Evolutionary conservation across 805 yeast genomes (phyloP), one percentile per base, ranked within the genome.

Genomic region (Barnettozyma sp.): DNA sequence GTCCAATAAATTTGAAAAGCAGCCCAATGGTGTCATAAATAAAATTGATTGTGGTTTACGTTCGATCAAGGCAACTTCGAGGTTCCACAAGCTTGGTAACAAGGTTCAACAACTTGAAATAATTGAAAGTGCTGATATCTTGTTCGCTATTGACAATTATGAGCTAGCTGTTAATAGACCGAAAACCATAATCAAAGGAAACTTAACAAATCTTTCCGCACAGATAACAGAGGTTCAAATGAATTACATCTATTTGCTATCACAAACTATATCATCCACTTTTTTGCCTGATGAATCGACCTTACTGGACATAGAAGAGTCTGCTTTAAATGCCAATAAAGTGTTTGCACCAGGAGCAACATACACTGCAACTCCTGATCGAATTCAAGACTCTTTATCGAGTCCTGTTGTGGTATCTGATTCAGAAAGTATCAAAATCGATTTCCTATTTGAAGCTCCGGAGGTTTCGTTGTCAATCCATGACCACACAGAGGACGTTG

Each of bases 221-320:
- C 65, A 70, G 20, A 56, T 86, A 39, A 82, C 94, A 0, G 95
- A 88, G 47, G 55, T 73, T 22, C 97, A 88, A 54, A 60, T 81
- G 21, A 60, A 65, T 12, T 77, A 73, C 45, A 49, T 86, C 30
- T 49, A 74, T 47, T 59, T 68, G n/a, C 59, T 86, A 33, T 60
- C 71, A 2, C 73, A 70, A 30, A 67, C 76, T 7, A 55, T 86
- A 1, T 65, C 80, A 0, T 57, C 66, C 14, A 80, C 80, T 0
- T 70, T 83, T 35, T 61, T 61, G 3, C 50, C 60, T 6, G 73
- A 70, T 7, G 68, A 66, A 3, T 51, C 56, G 4, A 50, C 66
- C 3, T 46, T 71, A 30, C 71, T 67, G 21, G 81, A 76, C 19
- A 62, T 79, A 23, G 78, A 71, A 38, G 69, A 66, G 12, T 86